A percentile compares a stretch with the other conserved stretches of the same genome.
phyloP scores from a whole-genome alignment of 2,329 filamentous ascomycete species.

The Verticillium nubilum region DNA sequence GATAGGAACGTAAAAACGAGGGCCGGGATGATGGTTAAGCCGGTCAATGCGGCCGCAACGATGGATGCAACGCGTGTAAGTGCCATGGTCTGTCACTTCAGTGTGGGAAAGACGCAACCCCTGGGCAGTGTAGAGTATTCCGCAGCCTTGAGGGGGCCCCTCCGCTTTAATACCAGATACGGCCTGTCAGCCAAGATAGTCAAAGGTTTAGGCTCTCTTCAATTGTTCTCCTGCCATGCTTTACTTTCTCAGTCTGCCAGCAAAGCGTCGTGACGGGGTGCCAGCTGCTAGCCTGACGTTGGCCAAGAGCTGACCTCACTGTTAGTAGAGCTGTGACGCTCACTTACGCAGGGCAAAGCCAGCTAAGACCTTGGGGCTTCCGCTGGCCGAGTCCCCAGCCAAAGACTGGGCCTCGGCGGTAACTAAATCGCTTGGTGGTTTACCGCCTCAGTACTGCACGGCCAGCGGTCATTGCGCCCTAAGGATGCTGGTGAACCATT shows the following conservation, averaged over 20 bases:
- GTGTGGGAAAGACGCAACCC: not conserved
- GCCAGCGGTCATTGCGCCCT: not conserved
- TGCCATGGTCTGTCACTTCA: not conserved
- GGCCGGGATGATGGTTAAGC: not conserved
- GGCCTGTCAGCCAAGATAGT: too few relatives aligned
- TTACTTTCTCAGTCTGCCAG: too few relatives aligned
- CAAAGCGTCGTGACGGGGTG: too few relatives aligned
- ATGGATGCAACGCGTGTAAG: not conserved
- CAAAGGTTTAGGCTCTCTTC: too few relatives aligned
- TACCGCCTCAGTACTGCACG: not conserved
- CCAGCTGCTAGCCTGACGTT: not conserved
- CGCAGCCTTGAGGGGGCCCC: too few relatives aligned
- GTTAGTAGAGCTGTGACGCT: not conserved
- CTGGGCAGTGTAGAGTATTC: too few relatives aligned
- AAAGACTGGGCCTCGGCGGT: not conserved
- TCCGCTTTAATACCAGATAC: too few relatives aligned
- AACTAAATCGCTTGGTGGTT: not conserved
- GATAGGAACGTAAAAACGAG: not conserved
- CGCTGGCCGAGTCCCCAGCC: not conserved
- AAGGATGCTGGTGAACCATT: too few relatives aligned
- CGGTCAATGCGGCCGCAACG: not conserved
- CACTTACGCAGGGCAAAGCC: not conserved
- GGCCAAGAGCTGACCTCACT: not conserved
- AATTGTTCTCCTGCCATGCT: too few relatives aligned
- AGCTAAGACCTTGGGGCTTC: not conserved